phyloP scores from a whole-genome alignment of 2,329 filamentous ascomycete genomes.

The Annulohypoxylon truncatum region DNA sequence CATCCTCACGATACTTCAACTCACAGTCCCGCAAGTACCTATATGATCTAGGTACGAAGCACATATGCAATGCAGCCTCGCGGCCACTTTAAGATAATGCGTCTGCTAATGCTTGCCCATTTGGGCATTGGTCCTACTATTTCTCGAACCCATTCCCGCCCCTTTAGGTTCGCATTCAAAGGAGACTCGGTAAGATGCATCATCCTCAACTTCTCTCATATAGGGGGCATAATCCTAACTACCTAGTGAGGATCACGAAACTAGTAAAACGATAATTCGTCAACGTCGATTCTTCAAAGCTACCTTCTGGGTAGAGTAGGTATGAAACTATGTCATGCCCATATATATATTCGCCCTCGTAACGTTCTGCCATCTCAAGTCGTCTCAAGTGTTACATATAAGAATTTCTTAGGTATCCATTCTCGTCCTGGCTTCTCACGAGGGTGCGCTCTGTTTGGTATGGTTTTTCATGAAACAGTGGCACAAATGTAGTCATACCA shows the following conservation, averaged over 20 bases:
- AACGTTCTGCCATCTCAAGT: neutral
- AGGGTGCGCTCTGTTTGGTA: slow-evolving; percentile 3
- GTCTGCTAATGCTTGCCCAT: slow-evolving; percentile 26
- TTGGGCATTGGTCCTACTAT: slow-evolving; percentile 10
- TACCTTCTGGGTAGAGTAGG: too few relatives aligned
- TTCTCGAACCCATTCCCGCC: slow-evolving; percentile 1
- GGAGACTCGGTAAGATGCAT: neutral
- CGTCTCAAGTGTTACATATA: slow-evolving; percentile 2
- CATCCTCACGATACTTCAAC: slow-evolving; percentile 44
- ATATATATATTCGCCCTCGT: slow-evolving; percentile 4
- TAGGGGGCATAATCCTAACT: slow-evolving; percentile 7
- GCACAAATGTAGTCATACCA: slow-evolving; percentile 33
- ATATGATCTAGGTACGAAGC: slow-evolving; percentile 34
- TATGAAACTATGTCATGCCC: neutral
- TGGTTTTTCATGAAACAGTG: slow-evolving; percentile 36
- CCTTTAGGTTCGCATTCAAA: slow-evolving; percentile 3
- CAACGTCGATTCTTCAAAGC: neutral
- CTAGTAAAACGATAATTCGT: neutral
- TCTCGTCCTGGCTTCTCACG: slow-evolving; percentile 7
- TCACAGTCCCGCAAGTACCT: slow-evolving; percentile 46
- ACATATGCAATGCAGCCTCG: slow-evolving; percentile 40
- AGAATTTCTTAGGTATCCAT: neutral
- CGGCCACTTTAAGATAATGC: slow-evolving; percentile 25
- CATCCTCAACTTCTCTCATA: slow-evolving; percentile 7
- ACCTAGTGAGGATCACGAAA: neutral